Evolutionary conservation across 345 rosid species (phyloP).

Genomic region (Populus alba): DNA sequence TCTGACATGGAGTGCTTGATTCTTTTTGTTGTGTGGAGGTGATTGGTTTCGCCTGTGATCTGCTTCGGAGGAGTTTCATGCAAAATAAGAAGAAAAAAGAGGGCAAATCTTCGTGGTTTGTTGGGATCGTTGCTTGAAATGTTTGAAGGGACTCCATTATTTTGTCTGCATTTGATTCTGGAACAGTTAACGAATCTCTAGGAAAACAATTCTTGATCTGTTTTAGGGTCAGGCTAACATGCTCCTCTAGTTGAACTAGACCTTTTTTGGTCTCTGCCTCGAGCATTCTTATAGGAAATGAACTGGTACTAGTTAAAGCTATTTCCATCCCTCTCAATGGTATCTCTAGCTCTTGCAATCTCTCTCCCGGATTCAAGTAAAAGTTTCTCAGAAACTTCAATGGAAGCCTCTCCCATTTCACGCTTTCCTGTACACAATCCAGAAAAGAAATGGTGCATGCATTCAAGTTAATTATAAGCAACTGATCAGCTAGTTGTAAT

Average conservation of each 20-base stretch:
- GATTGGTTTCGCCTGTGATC: slow-evolving; percentile 33
- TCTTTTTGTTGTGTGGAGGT: slow-evolving; percentile 12
- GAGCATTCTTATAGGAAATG: slow-evolving; percentile 37
- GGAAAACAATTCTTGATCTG: slow-evolving; percentile 29
- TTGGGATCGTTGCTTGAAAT: slow-evolving; percentile 41
- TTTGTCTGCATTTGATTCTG: slow-evolving; percentile 45
- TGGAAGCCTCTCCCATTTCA: slow-evolving; percentile 77
- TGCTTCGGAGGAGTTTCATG: slow-evolving; percentile 48
- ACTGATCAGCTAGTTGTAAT: background rate
- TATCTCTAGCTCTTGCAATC: slow-evolving; percentile 52
- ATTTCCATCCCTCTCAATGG: slow-evolving; percentile 78
- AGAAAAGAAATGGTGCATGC: background rate
- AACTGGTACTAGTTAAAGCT: slow-evolving; percentile 43
- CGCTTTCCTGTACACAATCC: slow-evolving; percentile 51
- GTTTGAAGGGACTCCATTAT: slow-evolving; percentile 44
- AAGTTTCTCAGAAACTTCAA: slow-evolving; percentile 44
- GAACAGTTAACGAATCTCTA: slow-evolving; percentile 42
- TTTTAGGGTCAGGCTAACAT: slow-evolving; percentile 35
- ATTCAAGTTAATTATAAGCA: background rate
- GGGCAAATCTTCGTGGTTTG: slow-evolving; percentile 49
- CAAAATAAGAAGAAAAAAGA: slow-evolving; percentile 79
- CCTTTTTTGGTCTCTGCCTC: slow-evolving; percentile 40
- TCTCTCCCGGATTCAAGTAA: slow-evolving; percentile 39
- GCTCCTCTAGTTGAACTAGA: slow-evolving; percentile 43
- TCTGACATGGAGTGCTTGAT: slow-evolving; percentile 8